These are phyloP conservation scores for Plenodomus biglobosus DNA, from an alignment of 2,329 filamentous ascomycete species.

Conservation along the genomic window DNA sequence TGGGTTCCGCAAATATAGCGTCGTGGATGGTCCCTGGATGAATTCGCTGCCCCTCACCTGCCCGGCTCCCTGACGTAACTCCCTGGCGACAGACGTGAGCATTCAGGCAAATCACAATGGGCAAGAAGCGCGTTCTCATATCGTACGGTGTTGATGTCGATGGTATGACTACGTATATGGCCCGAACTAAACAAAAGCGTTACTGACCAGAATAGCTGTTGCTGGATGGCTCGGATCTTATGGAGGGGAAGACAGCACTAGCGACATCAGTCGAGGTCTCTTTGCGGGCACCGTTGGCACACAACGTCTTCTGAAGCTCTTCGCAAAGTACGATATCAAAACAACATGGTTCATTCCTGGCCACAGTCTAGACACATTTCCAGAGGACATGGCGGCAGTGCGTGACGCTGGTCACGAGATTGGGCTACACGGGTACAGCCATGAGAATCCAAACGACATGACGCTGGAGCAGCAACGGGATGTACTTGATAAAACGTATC, in stretches of 20 bases:
- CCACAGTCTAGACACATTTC: slow-evolving; percentile 66
- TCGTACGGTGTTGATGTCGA: slow-evolving; percentile 75
- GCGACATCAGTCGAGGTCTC: slow-evolving; percentile 69
- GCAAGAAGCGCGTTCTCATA: slow-evolving; percentile 56
- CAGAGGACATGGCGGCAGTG: slow-evolving; percentile 60
- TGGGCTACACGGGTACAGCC: slow-evolving; percentile 68
- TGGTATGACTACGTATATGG: neutral
- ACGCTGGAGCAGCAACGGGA: slow-evolving; percentile 71
- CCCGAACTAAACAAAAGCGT: neutral
- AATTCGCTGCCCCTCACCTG: neutral
- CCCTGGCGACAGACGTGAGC: neutral
- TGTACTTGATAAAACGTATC: slow-evolving; percentile 73
- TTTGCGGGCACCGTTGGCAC: slow-evolving; percentile 72
- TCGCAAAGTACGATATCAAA: slow-evolving; percentile 73
- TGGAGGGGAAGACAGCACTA: slow-evolving; percentile 69
- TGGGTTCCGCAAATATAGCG: neutral
- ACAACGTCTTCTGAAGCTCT: slow-evolving; percentile 67
- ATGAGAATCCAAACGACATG: slow-evolving; percentile 72
- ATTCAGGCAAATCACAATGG: slow-evolving; percentile 31
- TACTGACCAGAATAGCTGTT: slow-evolving; percentile 33
- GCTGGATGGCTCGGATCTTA: slow-evolving; percentile 75
- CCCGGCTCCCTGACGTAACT: too few relatives aligned
- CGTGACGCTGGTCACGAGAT: slow-evolving; percentile 65
- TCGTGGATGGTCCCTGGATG: neutral
- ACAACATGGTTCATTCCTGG: slow-evolving; percentile 65